phyloP scores from a whole-genome alignment of 768 basidiomycete genomes.

The Botryobasidium botryosum region DNA sequence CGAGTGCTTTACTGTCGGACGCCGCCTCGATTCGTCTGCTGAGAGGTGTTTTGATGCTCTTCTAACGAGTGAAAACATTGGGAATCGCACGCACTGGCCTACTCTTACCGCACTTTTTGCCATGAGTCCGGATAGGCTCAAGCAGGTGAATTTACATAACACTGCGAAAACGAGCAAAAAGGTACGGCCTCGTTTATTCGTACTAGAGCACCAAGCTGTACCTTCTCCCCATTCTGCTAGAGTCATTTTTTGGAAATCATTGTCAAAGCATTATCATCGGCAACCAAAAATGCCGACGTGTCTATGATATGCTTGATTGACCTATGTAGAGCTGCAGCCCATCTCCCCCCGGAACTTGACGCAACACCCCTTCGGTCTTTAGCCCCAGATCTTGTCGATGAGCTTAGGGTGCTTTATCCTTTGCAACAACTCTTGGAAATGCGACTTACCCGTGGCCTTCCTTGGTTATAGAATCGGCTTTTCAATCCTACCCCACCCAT shows the following conservation, averaged over 20 bases:
- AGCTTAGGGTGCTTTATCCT: conserved; percentile 68
- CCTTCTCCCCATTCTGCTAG: conserved; percentile 16
- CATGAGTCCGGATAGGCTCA: conserved; percentile 58
- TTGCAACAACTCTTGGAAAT: too few relatives aligned
- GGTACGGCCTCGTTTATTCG: too few relatives aligned
- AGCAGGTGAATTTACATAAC: conserved; percentile 24
- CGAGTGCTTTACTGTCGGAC: conserved; percentile 43
- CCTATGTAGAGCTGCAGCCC: conserved; percentile 52
- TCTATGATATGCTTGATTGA: conserved; percentile 61
- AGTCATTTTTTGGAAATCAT: conserved; percentile 21
- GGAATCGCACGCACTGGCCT: conserved; percentile 69
- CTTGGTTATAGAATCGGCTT: conserved; percentile 14
- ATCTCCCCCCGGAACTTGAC: conserved; percentile 36
- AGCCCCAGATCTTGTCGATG: conserved; percentile 58
- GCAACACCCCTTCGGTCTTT: conserved; percentile 39
- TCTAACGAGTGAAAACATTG: too few relatives aligned
- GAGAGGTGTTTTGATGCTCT: conserved; percentile 80
- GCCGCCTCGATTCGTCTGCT: conserved; percentile 59
- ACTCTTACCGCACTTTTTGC: conserved; percentile 58
- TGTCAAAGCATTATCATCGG: conserved; percentile 33
- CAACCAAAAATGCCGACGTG: conserved; percentile 44
- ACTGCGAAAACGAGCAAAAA: conserved; percentile 16
- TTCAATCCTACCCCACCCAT: conserved; percentile 20
- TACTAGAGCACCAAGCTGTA: not conserved
- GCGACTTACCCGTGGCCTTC: conserved; percentile 14